Evolutionary conservation across 495 filamentous ascomycete species (phyloP).

Genomic region (Delitschia confertaspora): DNA sequence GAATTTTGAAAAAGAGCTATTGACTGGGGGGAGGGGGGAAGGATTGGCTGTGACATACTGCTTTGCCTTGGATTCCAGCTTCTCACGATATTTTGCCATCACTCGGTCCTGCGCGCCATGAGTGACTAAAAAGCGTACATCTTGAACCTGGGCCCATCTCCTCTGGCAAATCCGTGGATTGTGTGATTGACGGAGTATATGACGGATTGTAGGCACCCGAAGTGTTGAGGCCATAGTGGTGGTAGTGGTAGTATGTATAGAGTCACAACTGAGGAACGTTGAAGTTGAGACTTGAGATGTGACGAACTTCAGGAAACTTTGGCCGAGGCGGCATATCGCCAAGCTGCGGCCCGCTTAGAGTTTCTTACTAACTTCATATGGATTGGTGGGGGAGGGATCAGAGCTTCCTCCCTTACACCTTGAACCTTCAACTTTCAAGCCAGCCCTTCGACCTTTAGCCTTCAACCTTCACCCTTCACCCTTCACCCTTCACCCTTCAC

Average conservation of each 20-base stretch:
- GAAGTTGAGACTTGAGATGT: too few relatives aligned
- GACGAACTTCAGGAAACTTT: too few relatives aligned
- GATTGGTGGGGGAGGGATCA: too few relatives aligned
- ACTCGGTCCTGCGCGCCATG: conserved; percentile 54
- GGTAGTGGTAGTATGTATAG: not conserved
- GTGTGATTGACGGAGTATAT: conserved; percentile 27
- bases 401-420: too few relatives aligned
- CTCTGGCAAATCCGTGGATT: conserved; percentile 45
- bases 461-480: too few relatives aligned
- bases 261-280: not conserved
- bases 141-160: conserved; percentile 85
- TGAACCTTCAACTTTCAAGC: too few relatives aligned
- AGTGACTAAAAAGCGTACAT: conserved; percentile 78
- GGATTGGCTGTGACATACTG: conserved; percentile 47
- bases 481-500: too few relatives aligned
- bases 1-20: not conserved
- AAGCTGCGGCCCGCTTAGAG: too few relatives aligned
- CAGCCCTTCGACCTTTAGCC: too few relatives aligned
- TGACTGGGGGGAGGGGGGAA: not conserved
- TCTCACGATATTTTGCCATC: conserved; percentile 74
- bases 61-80: conserved; percentile 76
- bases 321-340: too few relatives aligned
- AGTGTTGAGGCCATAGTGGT: conserved; percentile 10
- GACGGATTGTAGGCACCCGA: conserved; percentile 29
- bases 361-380: too few relatives aligned